phyloP scores from a whole-genome alignment of 805 yeast species.

The Lipomyces sp. region DNA sequence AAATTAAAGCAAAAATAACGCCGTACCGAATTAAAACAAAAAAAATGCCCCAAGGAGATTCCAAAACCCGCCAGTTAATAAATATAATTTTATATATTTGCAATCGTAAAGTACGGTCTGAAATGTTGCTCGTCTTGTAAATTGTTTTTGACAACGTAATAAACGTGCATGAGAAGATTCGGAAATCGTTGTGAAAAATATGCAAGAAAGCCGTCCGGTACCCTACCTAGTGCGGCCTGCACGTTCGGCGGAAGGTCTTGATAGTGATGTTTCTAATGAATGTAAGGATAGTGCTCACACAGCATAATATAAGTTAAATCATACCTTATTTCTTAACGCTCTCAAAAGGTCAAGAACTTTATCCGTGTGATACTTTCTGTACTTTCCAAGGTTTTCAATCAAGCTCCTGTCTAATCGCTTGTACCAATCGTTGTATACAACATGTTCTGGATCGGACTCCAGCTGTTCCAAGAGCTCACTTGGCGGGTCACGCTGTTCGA shows the following conservation, averaged over 20 bases:
- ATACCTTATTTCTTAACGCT: constrained; percentile 78
- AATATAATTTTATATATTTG: background rate
- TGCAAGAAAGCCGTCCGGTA: constrained; percentile 82
- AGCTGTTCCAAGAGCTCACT: constrained; percentile 60
- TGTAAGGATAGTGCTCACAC: background rate
- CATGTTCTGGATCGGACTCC: constrained; percentile 54
- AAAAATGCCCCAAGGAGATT: background rate
- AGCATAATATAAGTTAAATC: background rate
- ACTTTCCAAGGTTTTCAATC: constrained; percentile 84
- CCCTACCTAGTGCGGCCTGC: constrained; percentile 68
- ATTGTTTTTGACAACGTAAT: constrained; percentile 28
- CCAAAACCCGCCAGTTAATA: background rate
- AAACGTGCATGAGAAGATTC: constrained; percentile 68
- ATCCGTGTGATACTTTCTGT: constrained; percentile 80
- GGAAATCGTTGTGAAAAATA: constrained; percentile 83
- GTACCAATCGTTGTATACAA: constrained; percentile 77
- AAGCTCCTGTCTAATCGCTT: constrained; percentile 69
- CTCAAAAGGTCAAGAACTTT: constrained; percentile 84
- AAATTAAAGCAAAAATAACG: background rate
- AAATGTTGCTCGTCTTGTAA: constrained; percentile 30
- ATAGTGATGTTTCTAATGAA: constrained; percentile 72
- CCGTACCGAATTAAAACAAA: background rate
- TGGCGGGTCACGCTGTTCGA: constrained; percentile 81
- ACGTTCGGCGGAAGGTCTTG: constrained; percentile 81
- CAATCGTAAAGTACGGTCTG: constrained; percentile 25